Percentiles rank a stretch among this genome's conserved stretches.
Conservation (phyloP, 139 green algal genomes). For the Auxenochlorella protothecoides region DNA sequence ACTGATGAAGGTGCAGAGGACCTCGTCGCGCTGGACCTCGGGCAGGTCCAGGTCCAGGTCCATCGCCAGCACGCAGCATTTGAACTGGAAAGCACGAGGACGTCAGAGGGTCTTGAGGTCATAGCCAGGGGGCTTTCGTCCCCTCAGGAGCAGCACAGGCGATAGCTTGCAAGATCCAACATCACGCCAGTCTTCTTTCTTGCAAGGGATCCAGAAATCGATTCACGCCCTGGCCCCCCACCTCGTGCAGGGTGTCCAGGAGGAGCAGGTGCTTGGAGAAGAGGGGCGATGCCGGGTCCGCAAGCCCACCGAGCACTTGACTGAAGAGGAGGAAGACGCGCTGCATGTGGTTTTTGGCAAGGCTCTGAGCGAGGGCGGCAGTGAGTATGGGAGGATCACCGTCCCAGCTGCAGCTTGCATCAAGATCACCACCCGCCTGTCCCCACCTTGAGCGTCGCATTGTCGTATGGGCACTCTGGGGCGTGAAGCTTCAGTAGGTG, state of each 20-base stretch:
- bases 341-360: conserved; percentile 17
- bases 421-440: background rate
- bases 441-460: conserved; percentile 32
- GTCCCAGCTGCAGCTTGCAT: background rate
- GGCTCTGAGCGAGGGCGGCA: background rate
- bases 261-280: conserved; percentile 41
- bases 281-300: conserved; percentile 24
- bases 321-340: conserved; percentile 43
- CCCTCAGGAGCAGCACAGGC: background rate
- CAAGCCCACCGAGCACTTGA: conserved; percentile 33
- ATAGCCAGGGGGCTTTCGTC: too few species aligned
- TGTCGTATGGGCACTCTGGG: conserved; percentile 47
- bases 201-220: too few species aligned
- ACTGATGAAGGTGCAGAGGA: conserved; percentile 30
- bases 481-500: conserved; percentile 46
- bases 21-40: conserved; percentile 9
- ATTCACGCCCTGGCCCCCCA: conserved; percentile 6
- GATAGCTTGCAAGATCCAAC: background rate
- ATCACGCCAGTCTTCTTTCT: too few species aligned
- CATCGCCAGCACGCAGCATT: conserved; percentile 47
- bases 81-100: conserved; percentile 17
- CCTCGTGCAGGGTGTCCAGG: conserved; percentile 43
- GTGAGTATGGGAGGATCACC: background rate
- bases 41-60: conserved; percentile 28
- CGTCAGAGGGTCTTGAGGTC: too few species aligned